These are phyloP conservation scores for Trichomonascaceae sp. DNA, from an alignment of 1,139 yeast genomes.

Conservation along the genomic window DNA sequence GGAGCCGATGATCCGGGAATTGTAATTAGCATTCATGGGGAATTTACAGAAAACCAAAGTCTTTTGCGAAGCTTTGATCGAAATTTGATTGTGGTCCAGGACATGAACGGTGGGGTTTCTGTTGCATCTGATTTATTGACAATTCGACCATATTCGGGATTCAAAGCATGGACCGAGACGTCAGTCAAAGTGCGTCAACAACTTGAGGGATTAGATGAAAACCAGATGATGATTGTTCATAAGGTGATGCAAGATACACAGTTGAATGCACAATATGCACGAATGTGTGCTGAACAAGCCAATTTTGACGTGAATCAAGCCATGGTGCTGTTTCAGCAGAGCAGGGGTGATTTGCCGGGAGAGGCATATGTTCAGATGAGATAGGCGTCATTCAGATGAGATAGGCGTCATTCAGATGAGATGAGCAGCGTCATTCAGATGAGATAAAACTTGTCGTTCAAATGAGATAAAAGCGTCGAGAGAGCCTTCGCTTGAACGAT, in stretches of 20 bases:
- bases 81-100: slow-evolving; percentile 61
- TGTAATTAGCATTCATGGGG: slow-evolving; percentile 75
- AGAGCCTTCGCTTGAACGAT: too few relatives aligned
- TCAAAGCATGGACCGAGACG: slow-evolving; percentile 49
- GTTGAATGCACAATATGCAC: slow-evolving; percentile 68
- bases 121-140: slow-evolving; percentile 80
- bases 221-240: slow-evolving; percentile 61
- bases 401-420: too few relatives aligned
- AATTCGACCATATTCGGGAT: slow-evolving; percentile 56
- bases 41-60: slow-evolving; percentile 63
- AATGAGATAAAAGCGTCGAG: too few relatives aligned
- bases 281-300: slow-evolving; percentile 85
- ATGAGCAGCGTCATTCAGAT: too few relatives aligned
- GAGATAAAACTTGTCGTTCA: too few relatives aligned
- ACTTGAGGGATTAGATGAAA: slow-evolving; percentile 36
- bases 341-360: slow-evolving; percentile 51
- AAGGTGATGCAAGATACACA: slow-evolving; percentile 68
- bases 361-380: slow-evolving; percentile 40
- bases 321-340: slow-evolving; percentile 61
- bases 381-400: too few relatives aligned
- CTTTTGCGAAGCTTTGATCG: slow-evolving; percentile 74
- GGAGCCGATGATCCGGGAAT: slow-evolving; percentile 66
- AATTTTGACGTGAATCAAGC: slow-evolving; percentile 76
- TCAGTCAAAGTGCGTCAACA: slow-evolving; percentile 18
- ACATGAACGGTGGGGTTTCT: slow-evolving; percentile 60